phyloP scores from a whole-genome alignment of 1,284 basidiomycete genomes.

The Austroboletus rostrupii region DNA sequence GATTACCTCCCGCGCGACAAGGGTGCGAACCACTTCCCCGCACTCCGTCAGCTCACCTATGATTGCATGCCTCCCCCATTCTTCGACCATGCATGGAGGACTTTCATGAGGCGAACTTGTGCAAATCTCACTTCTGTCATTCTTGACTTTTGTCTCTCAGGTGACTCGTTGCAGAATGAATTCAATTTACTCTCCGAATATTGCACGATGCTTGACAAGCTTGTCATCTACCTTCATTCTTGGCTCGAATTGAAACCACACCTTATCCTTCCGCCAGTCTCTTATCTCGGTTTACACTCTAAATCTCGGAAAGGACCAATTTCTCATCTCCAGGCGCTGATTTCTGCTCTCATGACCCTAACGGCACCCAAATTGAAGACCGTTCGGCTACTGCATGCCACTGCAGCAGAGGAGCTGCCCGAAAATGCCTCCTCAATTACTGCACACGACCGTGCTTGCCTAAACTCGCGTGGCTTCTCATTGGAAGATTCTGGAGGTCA shows the following conservation, averaged over 20 bases:
- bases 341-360: conserved; percentile 25
- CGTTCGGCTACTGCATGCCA: conserved; percentile 20
- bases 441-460: conserved; percentile 7
- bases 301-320: conserved; percentile 12
- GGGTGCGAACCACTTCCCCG: conserved; percentile 25
- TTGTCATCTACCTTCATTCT: conserved; percentile 23
- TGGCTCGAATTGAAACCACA: conserved; percentile 20
- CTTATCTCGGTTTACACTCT: conserved; percentile 21
- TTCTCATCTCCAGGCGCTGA: conserved; percentile 14
- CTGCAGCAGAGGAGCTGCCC: conserved; percentile 11
- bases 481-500: conserved; percentile 24
- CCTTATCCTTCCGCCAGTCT: conserved; percentile 24
- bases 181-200: conserved; percentile 25
- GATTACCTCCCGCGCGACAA: conserved; percentile 31
- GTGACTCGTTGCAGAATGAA: conserved; percentile 24
- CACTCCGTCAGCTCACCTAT: conserved; percentile 30
- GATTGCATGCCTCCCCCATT: conserved; percentile 32
- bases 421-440: conserved; percentile 4
- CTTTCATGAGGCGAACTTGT: conserved; percentile 24
- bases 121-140: conserved; percentile 26
- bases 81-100: conserved; percentile 27
- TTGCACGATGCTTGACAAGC: conserved; percentile 22
- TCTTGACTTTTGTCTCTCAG: conserved; percentile 27
- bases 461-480: conserved; percentile 15
- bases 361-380: conserved; percentile 19